Base-by-base conservation (phyloP, 345 rosid species). In the Alliaria petiolata region DNA sequence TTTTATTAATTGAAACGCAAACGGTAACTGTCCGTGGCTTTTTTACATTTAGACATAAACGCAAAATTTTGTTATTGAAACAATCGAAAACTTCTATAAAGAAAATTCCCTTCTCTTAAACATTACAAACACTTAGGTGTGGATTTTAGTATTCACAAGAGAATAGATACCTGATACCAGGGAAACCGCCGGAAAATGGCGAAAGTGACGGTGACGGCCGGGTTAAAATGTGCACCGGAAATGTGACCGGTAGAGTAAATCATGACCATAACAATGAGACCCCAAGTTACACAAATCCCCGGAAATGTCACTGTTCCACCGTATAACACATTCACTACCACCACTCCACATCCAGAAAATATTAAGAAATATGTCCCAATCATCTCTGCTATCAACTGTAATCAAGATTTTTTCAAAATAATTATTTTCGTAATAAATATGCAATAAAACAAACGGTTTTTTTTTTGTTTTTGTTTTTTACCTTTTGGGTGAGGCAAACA, bases 221-320 rank as follows among this genome's bases (percentile, higher is more conserved):
- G 92, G 33, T 91, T 85, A 59, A 90, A 84, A 81, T 90, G 92
- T 15, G 89, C 97, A 11, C 95, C 95, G 33, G 97, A 91, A 16
- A 89, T 81, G 69, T 89, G 92, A 52, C 91, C 91, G 2, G 82
- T 76, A 6, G 92, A 75, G 49, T 86, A 89, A 7, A 87, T 39
- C 89, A 91, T 83, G 16, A 87, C 91, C 89, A 83, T 85, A 3
- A 86, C 86, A 46, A 87, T 85, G 7, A 87, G 76, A 35, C 95
- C 91, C 89, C 92, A 89, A 0, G 83, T 80, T 26, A 84, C 82
- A 34, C 83, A 82, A 1, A 85, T n/a, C 0, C 95, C 92, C 0
- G 95, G 95, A 65, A 89, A 89, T 1, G 91, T 72, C 2, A 87
- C 72, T 3, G 67, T 68, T 4, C 91, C 88, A 6, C 39, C 62